Evolutionary conservation across 805 yeast genomes (phyloP).

Genomic region (Suhomyces vadensis): DNA sequence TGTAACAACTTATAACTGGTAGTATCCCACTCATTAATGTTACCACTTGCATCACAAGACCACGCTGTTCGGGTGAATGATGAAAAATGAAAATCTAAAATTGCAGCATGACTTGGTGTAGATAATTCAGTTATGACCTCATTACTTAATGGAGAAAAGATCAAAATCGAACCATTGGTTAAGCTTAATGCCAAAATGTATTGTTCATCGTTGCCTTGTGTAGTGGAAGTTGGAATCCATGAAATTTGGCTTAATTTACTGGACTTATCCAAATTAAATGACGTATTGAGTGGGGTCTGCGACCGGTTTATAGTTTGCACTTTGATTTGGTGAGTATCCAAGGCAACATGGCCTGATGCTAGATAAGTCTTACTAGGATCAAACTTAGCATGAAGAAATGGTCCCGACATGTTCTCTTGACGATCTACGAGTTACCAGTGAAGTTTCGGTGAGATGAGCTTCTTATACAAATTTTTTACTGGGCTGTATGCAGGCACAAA

Average conservation of each 20-base stretch:
- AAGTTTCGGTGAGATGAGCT: slow-evolving; percentile 6
- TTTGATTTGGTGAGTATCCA: slow-evolving; percentile 69
- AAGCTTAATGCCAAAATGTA: slow-evolving; percentile 58
- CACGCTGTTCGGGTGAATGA: slow-evolving; percentile 48
- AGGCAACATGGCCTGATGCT: slow-evolving; percentile 65
- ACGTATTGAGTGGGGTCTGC: slow-evolving; percentile 44
- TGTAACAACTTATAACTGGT: slow-evolving; percentile 41
- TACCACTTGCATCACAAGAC: slow-evolving; percentile 60
- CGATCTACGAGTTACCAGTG: not conserved
- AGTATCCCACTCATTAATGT: slow-evolving; percentile 63
- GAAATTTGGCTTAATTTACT: slow-evolving; percentile 48
- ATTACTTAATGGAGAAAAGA: slow-evolving; percentile 68
- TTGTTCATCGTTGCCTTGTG: slow-evolving; percentile 34
- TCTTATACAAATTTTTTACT: slow-evolving; percentile 4
- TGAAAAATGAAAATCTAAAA: slow-evolving; percentile 52
- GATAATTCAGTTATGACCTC: slow-evolving; percentile 54
- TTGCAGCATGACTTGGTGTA: slow-evolving; percentile 46
- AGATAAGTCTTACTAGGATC: slow-evolving; percentile 63
- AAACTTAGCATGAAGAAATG: slow-evolving; percentile 47
- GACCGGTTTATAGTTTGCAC: slow-evolving; percentile 55
- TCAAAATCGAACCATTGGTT: slow-evolving; percentile 60
- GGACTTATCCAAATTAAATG: slow-evolving; percentile 54
- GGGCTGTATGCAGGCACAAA: slow-evolving; percentile 4
- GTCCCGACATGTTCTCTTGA: slow-evolving; percentile 16
- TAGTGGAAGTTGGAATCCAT: slow-evolving; percentile 47